Base-by-base conservation (phyloP, 768 basidiomycete genomes). In the Pholiota microspora region DNA sequence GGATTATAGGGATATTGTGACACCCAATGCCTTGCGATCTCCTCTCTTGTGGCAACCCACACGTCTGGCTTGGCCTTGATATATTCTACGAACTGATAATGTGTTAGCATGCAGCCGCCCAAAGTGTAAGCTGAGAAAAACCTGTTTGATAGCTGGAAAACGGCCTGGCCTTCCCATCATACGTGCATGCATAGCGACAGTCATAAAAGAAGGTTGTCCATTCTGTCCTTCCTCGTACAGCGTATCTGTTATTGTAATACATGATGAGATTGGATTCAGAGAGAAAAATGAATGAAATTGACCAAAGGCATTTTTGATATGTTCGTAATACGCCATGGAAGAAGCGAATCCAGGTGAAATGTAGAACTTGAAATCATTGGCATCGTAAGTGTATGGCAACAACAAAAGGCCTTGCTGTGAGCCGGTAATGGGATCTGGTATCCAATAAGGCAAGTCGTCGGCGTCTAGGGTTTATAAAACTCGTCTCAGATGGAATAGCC, bases 291-390 rank as follows among this genome's bases (percentile, higher is more conserved):
- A 24, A 12, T 16, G 7, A 38, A 2, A 48, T 29, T 3, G 15
- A 57, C 56, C 58, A 32, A 59, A 59, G 1, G 54, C 50, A 9
- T 56, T 59, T 25, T 59, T 59, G 27, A 46, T 31, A 32, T 59
- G 59, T 32, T 59, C 59, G 15, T 50, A 57, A 40, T 60, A 60
- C 1, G 59, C 59, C 59, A 57, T 60, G 25, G 59, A 57, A 2
- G 59, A 60, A 27, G 49, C 59, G 16, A 60, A 60, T 8, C 59
- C 59, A 15, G 59, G 59, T 9, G 59, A 56, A 25, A 60, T 36
- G 35, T 44, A 60, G 46, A 60, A 60, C 51, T 60, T 60, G 59
- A 60, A 60, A 53, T 60, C 59, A 38, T 60, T 60, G 45, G 29
- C 45, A 38, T 60, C 59, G 46, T 60, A 60, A 28, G 52, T 60